Conservation (phyloP, 2,329 filamentous ascomycete genomes). For the Stemphylium vesicarium region DNA sequence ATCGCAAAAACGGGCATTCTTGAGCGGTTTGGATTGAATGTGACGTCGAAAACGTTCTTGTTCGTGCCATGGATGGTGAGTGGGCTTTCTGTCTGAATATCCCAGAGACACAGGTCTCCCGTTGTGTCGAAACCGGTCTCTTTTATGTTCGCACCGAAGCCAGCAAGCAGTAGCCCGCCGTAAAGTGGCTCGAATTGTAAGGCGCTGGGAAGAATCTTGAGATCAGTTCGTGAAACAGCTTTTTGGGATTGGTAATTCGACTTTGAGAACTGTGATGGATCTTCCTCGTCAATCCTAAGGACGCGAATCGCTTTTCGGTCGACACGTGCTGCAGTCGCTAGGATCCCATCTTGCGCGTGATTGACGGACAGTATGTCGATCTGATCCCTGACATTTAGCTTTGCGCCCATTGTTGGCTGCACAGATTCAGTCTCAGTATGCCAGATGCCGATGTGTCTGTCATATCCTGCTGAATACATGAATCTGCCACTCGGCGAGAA, state of each 20-base stretch:
- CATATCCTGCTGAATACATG: slow-evolving; percentile 63
- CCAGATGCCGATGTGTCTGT: slow-evolving; percentile 56
- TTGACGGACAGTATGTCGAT: slow-evolving; percentile 61
- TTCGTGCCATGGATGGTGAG: slow-evolving; percentile 55
- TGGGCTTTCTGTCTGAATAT: slow-evolving; percentile 51
- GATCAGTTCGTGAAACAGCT: slow-evolving; percentile 34
- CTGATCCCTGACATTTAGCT: slow-evolving; percentile 53
- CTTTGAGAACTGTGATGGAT: slow-evolving; percentile 13
- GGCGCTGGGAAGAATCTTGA: slow-evolving; percentile 39
- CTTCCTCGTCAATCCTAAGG: slow-evolving; percentile 26
- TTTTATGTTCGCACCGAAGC: slow-evolving; percentile 55
- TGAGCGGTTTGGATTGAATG: slow-evolving; percentile 58
- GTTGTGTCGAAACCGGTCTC: slow-evolving; percentile 46
- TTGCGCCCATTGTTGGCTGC: slow-evolving; percentile 25
- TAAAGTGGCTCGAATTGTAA: slow-evolving; percentile 40
- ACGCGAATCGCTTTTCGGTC: slow-evolving; percentile 46
- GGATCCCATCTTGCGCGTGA: slow-evolving; percentile 30
- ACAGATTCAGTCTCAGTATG: slow-evolving; percentile 39
- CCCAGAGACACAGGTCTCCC: slow-evolving; percentile 64
- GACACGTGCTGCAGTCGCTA: slow-evolving; percentile 58
- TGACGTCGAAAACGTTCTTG: slow-evolving; percentile 64
- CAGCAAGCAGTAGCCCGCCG: slow-evolving; percentile 58
- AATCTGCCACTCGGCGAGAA: slow-evolving; percentile 56
- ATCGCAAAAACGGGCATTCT: slow-evolving; percentile 58
- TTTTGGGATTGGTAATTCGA: slow-evolving; percentile 39